A percentile compares a stretch with the other conserved stretches of the same genome.
These are phyloP conservation scores for Meyerozyma guilliermondii DNA, from an alignment of 1,139 yeast species.

Conservation along the genomic window DNA sequence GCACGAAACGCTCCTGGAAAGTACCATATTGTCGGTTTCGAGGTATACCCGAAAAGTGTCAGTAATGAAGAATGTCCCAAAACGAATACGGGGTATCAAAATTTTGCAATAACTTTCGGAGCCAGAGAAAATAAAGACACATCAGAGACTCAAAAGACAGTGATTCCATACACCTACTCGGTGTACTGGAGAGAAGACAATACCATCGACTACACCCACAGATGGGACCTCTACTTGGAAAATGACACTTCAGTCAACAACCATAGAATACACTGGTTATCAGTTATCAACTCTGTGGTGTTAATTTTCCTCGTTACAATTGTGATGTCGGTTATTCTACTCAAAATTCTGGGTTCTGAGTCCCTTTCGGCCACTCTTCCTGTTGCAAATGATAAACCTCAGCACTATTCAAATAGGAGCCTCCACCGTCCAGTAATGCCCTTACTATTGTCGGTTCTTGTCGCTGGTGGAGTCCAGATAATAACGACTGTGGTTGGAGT, in stretches of 20 bases:
- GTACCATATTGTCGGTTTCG: constrained; percentile 79
- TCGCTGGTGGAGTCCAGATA: constrained; percentile 72
- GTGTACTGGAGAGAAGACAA: constrained; percentile 87
- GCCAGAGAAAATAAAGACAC: constrained; percentile 9
- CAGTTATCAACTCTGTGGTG: constrained; percentile 61
- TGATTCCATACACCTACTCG: constrained; percentile 76
- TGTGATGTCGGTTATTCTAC: constrained; percentile 57
- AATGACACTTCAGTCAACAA: constrained; percentile 43
- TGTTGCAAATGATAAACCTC: neutral
- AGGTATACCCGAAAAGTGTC: constrained; percentile 83
- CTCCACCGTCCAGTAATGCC: constrained; percentile 39
- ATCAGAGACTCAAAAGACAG: constrained; percentile 18
- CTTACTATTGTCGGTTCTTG: constrained; percentile 47
- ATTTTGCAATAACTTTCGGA: constrained; percentile 39
- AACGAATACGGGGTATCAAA: constrained; percentile 51
- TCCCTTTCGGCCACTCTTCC: neutral
- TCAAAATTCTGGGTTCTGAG: constrained; percentile 45
- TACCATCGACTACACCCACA: constrained; percentile 56
- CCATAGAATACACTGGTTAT: constrained; percentile 62
- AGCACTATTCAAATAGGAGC: neutral
- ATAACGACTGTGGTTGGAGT: constrained; percentile 61
- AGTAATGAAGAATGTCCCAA: constrained; percentile 67
- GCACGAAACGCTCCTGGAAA: constrained; percentile 36
- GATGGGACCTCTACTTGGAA: constrained; percentile 74
- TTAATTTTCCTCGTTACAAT: constrained; percentile 54